These are phyloP conservation scores for Aspergillus sp. DNA, from an alignment of 2,329 filamentous ascomycete species.

Conservation along the genomic window DNA sequence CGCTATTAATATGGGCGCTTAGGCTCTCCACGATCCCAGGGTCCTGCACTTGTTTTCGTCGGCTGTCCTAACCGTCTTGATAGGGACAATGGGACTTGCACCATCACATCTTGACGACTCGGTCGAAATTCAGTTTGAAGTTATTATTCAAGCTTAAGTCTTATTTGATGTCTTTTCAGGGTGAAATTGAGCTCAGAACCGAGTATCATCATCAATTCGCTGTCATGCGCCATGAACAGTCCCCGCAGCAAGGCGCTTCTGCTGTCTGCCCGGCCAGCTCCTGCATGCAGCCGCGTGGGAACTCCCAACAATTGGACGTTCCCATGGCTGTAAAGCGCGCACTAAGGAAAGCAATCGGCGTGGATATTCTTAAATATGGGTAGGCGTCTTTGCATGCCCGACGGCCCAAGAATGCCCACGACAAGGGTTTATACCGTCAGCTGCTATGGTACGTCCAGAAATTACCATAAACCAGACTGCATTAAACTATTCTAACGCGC, in stretches of 20 bases:
- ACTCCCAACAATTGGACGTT: not conserved
- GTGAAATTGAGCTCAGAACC: not conserved
- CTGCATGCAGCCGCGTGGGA: conserved; percentile 10
- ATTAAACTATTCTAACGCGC: not conserved
- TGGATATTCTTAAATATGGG: not conserved
- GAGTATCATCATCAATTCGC: not conserved
- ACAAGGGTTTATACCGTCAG: not conserved
- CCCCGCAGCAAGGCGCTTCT: conserved; percentile 6
- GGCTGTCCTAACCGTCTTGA: not conserved
- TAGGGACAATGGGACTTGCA: not conserved
- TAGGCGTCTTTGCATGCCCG: not conserved
- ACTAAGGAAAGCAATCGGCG: not conserved
- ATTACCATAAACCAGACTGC: too few species aligned
- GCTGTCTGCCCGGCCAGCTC: conserved; percentile 10
- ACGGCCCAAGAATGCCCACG: not conserved
- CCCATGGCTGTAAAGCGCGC: too few species aligned
- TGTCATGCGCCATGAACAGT: not conserved
- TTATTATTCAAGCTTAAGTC: not conserved
- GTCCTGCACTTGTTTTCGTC: not conserved
- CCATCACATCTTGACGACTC: not conserved
- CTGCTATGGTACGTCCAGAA: not conserved
- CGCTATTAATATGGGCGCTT: not conserved
- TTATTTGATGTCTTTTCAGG: not conserved
- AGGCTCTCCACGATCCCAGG: not conserved
- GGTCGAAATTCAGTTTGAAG: not conserved